These are phyloP conservation scores for Dimocarpus longan DNA, from an alignment of 345 rosid genomes.

Conservation along the genomic window DNA sequence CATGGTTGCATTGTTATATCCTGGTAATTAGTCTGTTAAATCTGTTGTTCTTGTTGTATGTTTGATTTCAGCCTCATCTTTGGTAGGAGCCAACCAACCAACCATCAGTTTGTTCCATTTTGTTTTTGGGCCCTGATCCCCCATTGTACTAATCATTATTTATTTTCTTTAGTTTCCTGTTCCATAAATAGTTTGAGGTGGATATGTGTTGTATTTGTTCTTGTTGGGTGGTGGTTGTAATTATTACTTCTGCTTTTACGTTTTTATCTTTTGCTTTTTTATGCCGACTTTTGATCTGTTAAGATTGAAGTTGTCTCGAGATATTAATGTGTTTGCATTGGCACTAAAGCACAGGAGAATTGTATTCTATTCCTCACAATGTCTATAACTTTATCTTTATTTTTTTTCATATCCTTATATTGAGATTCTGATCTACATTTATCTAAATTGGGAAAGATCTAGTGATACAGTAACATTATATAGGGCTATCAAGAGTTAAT, in stretches of 20 bases:
- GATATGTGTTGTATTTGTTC: slow-evolving; percentile 34
- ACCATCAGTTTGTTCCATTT: slow-evolving; percentile 1
- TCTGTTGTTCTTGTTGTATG: slow-evolving; percentile 19
- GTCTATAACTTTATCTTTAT: no score
- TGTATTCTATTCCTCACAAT: no score
- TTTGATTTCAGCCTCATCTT: slow-evolving; percentile 26
- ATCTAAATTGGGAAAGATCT: no score
- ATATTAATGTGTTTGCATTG: no score
- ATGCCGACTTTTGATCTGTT: slow-evolving; percentile 41
- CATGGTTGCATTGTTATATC: slow-evolving; percentile 20
- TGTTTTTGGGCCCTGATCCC: neutral
- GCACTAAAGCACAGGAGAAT: neutral
- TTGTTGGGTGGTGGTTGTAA: slow-evolving; percentile 46
- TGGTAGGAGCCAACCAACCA: slow-evolving; percentile 32
- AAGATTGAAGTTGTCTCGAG: slow-evolving; percentile 11
- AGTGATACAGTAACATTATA: no score
- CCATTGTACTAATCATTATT: slow-evolving; percentile 17
- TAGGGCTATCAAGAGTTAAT: no score
- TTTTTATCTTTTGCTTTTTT: slow-evolving; percentile 45
- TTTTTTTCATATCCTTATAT: no score
- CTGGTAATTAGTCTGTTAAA: slow-evolving; percentile 24
- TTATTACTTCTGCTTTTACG: slow-evolving; percentile 36
- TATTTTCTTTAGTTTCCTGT: neutral
- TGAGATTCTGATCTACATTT: no score
- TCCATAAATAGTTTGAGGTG: slow-evolving; percentile 31